These are phyloP conservation scores for Dictyostelium discoideum DNA, from an alignment of 78 protist genomes.

Conservation along the genomic window DNA sequence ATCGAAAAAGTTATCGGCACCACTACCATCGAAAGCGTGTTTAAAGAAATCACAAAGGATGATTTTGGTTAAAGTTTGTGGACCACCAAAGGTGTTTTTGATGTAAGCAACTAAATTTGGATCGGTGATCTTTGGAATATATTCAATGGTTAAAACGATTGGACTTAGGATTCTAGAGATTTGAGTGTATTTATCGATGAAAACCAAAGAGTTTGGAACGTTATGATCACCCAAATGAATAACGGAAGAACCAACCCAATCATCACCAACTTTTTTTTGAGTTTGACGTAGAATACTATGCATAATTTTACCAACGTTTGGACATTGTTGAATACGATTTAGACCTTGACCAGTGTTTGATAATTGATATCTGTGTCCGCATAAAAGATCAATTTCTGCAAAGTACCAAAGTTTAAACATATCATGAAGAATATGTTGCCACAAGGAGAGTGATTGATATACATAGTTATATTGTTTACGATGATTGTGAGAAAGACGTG, in stretches of 20 bases:
- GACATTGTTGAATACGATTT: slow-evolving; percentile 91
- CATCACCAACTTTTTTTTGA: slow-evolving; percentile 84
- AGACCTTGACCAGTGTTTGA: slow-evolving; percentile 91
- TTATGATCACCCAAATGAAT: slow-evolving; percentile 97
- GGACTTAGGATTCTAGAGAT: slow-evolving; percentile 92
- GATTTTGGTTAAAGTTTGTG: background rate
- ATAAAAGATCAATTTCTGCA: slow-evolving; percentile 92
- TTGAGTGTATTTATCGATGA: slow-evolving; percentile 98
- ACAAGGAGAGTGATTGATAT: slow-evolving; percentile 92
- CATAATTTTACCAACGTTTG: slow-evolving; percentile 84
- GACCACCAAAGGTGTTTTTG: slow-evolving; percentile 56
- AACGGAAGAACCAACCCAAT: slow-evolving; percentile 96
- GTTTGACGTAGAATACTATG: slow-evolving; percentile 46
- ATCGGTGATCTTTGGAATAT: slow-evolving; percentile 59
- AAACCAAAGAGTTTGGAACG: slow-evolving; percentile 97
- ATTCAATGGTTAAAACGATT: slow-evolving; percentile 69
- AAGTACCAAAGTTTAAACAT: slow-evolving; percentile 93
- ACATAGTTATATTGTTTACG: slow-evolving; percentile 88
- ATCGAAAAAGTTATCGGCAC: slow-evolving; percentile 95
- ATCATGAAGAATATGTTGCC: slow-evolving; percentile 95
- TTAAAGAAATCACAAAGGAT: slow-evolving; percentile 96
- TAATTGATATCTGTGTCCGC: slow-evolving; percentile 41
- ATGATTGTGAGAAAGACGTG: slow-evolving; percentile 94
- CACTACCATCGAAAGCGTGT: slow-evolving; percentile 94
- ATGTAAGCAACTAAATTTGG: slow-evolving; percentile 32